Evolutionary conservation across 148 eudicot genomes (phyloP).

Genomic region (Rhododendron williamsianum): DNA sequence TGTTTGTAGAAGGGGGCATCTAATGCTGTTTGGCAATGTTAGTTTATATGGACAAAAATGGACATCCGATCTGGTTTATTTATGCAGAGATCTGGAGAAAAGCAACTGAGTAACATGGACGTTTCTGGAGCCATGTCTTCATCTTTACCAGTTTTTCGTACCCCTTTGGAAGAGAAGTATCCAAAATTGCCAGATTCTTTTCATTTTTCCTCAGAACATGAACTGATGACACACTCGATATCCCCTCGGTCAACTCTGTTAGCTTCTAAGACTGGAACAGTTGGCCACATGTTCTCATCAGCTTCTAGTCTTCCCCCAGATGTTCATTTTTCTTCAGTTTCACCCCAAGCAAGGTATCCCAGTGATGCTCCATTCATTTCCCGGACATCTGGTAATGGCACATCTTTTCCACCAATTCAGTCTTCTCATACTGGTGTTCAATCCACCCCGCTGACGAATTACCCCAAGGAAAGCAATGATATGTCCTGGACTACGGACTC

Average conservation of each 20-base stretch:
- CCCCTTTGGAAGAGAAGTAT: conserved; percentile 33
- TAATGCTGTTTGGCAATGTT: conserved; percentile 2
- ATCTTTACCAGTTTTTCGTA: conserved; percentile 26
- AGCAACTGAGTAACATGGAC: conserved; percentile 27
- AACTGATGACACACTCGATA: conserved; percentile 22
- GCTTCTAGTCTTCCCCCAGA: conserved; percentile 35
- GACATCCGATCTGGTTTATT: conserved; percentile 42
- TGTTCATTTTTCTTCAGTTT: conserved; percentile 31
- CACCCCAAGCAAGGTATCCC: conserved; percentile 30
- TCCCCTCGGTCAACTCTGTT: conserved; percentile 27
- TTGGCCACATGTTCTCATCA: conserved; percentile 34
- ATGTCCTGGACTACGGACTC: conserved; percentile 55
- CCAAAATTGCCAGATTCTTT: conserved; percentile 10
- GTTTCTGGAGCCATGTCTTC: conserved; percentile 32
- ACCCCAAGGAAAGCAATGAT: conserved; percentile 43
- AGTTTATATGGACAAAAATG: conserved; percentile 46
- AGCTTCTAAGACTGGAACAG: conserved; percentile 28
- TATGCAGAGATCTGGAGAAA: conserved; percentile 39
- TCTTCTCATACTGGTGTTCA: not conserved
- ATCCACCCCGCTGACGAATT: conserved; percentile 6
- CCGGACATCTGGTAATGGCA: conserved; percentile 26
- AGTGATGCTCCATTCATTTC: conserved; percentile 33
- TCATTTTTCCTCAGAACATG: conserved; percentile 12
- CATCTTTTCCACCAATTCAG: conserved; percentile 20
- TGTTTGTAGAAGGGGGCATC: not conserved